Evolutionary conservation across 2,329 filamentous ascomycete species (phyloP).

Genomic region (Didymellaceae sp.): DNA sequence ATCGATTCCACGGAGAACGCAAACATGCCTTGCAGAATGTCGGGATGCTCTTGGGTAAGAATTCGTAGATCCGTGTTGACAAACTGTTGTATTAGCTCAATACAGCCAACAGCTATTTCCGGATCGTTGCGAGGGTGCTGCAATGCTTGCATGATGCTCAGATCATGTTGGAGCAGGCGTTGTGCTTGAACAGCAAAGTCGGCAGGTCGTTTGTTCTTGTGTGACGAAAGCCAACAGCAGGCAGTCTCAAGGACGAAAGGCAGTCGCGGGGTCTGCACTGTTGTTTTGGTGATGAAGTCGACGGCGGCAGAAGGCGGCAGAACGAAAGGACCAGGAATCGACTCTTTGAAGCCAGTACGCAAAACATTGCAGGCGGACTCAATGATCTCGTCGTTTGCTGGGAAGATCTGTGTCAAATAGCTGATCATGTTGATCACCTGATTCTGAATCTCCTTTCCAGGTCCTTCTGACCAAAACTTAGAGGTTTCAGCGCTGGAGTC

Average conservation of each 20-base stretch:
- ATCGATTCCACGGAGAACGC: conserved; percentile 74
- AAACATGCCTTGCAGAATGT: conserved; percentile 70
- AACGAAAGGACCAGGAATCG: conserved; percentile 76
- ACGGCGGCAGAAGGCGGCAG: conserved; percentile 71
- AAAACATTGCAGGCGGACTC: conserved; percentile 76
- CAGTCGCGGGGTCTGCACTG: conserved; percentile 67
- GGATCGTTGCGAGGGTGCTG: conserved; percentile 69
- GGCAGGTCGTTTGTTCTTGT: conserved; percentile 56
- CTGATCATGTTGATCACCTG: conserved; percentile 60
- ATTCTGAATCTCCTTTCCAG: conserved; percentile 59
- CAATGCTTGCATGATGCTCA: conserved; percentile 68
- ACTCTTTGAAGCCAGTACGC: conserved; percentile 76
- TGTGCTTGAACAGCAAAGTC: conserved; percentile 38
- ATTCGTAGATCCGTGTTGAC: conserved; percentile 67
- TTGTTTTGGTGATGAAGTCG: conserved; percentile 68
- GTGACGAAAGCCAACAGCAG: conserved; percentile 63
- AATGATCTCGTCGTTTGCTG: conserved; percentile 68
- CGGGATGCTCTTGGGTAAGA: conserved; percentile 65
- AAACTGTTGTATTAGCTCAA: conserved; percentile 73
- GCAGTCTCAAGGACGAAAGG: conserved; percentile 74
- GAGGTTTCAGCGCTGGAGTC: conserved; percentile 43
- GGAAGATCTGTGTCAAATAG: conserved; percentile 61
- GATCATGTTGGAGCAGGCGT: conserved; percentile 63
- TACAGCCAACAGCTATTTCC: conserved; percentile 74
- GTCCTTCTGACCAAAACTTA: conserved; percentile 58